Evolutionary conservation across 305 asterid species (phyloP).

Genomic region (Fraxinus dipetala): DNA sequence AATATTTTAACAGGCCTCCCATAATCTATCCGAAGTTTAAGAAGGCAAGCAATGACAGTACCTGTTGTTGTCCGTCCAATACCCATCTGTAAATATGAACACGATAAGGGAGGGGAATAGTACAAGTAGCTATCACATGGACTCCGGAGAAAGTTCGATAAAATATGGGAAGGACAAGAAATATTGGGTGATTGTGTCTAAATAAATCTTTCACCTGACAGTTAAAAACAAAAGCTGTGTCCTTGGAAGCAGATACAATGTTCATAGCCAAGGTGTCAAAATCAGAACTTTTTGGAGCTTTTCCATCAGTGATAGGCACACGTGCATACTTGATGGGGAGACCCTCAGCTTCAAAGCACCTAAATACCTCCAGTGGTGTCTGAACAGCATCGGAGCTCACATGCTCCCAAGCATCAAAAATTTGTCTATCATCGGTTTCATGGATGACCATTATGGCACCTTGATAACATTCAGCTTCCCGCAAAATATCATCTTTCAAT

Average conservation of each 20-base stretch:
- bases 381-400: slow-evolving; percentile 73
- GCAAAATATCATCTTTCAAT: slow-evolving; percentile 90
- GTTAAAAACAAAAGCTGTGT: slow-evolving; percentile 93
- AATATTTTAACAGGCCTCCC: slow-evolving; percentile 85
- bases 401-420: slow-evolving; percentile 92
- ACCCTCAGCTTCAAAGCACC: slow-evolving; percentile 74
- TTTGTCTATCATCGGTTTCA: slow-evolving; percentile 87
- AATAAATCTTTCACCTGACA: slow-evolving; percentile 64
- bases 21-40: slow-evolving; percentile 80
- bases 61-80: slow-evolving; percentile 99
- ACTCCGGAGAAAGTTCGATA: slow-evolving; percentile 15
- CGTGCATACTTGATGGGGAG: slow-evolving; percentile 94
- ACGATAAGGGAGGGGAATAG: slow-evolving; percentile 24
- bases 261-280: slow-evolving; percentile 75
- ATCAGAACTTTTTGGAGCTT: slow-evolving; percentile 96
- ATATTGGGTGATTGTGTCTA: slow-evolving; percentile 17
- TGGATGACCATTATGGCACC: slow-evolving; percentile 97
- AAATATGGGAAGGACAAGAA: slow-evolving; percentile 14
- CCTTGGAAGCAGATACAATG: slow-evolving; percentile 85
- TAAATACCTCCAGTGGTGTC: slow-evolving; percentile 93
- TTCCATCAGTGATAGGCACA: slow-evolving; percentile 97
- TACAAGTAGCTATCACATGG: slow-evolving; percentile 25
- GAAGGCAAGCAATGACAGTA: slow-evolving; percentile 93
- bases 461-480: slow-evolving; percentile 84
- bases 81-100: slow-evolving; percentile 68